Conservation (phyloP, 371 early-diverging fungal species). For the Lichtheimia corymbifera region DNA sequence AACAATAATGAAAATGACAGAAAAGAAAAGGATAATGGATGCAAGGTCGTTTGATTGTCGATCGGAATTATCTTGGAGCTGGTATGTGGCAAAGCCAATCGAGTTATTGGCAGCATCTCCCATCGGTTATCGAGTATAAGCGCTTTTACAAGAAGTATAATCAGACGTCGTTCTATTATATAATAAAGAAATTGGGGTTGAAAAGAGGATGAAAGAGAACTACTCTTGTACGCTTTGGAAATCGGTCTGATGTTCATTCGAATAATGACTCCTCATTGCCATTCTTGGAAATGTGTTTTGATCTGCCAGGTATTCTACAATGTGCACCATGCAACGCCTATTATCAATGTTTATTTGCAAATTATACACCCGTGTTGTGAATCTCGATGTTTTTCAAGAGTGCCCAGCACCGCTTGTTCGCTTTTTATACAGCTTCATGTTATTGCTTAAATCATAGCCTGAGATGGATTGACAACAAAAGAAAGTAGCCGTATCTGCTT, state of each 20-base stretch:
- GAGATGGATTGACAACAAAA: no score
- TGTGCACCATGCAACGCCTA: no score
- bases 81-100: conserved; percentile 49
- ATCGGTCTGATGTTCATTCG: background rate
- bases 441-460: no score
- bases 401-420: no score
- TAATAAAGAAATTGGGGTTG: background rate
- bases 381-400: no score
- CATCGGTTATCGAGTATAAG: background rate
- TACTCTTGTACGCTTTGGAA: background rate
- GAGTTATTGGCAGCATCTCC: conserved; percentile 12
- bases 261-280: conserved; percentile 3
- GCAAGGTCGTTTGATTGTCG: conserved; percentile 31
- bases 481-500: no score
- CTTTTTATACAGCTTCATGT: no score
- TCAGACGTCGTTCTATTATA: background rate
- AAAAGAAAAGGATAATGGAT: conserved; percentile 47
- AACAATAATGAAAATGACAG: conserved; percentile 35
- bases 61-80: conserved; percentile 35
- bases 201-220: background rate
- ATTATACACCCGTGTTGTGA: no score
- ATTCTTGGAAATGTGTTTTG: conserved; percentile 17
- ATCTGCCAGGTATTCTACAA: no score
- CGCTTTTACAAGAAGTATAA: background rate
- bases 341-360: no score